Evolutionary conservation across 2,329 filamentous ascomycete genomes (phyloP), one percentile per base, ranked within the genome.

Genomic region (Colletotrichum limetticola): DNA sequence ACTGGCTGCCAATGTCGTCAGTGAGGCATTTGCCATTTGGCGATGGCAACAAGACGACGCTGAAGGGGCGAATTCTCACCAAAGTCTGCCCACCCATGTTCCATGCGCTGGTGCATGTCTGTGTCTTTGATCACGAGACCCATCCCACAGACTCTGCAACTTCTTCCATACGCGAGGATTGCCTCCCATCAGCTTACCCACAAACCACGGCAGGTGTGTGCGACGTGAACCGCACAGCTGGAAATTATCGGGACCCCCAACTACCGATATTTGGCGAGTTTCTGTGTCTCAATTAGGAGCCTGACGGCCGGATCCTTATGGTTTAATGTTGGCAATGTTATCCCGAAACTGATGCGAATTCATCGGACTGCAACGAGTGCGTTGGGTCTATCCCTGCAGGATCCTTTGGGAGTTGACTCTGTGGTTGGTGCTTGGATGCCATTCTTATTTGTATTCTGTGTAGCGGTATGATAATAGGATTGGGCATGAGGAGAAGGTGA

Each of bases 11-110:
- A 6, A 57, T 65, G 66, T 61, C 66, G 71, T 73, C 66, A 66
- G 24, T 71, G 71, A 73, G 60, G 71, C 28, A 73, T 66, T 70
- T 70, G 71, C 49, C 66, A 49, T 66, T 61, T 71, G 55, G 56
- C 28, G 35, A 70, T 73, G 46, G 30, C 35, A 55, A 49, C 57
- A 46, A 26, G 22, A 62, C 70, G n/a, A 66, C 66, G 28, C 35
- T 60, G 46, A 26, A 56, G 71, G 35, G 66, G 60, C 61, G 55
- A 65, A 24, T 42, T 65, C 19, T 30, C 55, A 8, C 65, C 6
- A 30, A 52, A 19, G 7, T 56, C n/a, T 61, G 60, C 26, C 60
- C 56, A 56, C 32, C 49, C 62, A 42, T 57, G 62, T 53, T 24
- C 59, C 59, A 52, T 52, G 59, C 42, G 11, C 58, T 42, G 19